Evolutionary conservation across 805 yeast genomes (phyloP), one percentile per base, ranked within the genome.

Genomic region (Candida adriatica): DNA sequence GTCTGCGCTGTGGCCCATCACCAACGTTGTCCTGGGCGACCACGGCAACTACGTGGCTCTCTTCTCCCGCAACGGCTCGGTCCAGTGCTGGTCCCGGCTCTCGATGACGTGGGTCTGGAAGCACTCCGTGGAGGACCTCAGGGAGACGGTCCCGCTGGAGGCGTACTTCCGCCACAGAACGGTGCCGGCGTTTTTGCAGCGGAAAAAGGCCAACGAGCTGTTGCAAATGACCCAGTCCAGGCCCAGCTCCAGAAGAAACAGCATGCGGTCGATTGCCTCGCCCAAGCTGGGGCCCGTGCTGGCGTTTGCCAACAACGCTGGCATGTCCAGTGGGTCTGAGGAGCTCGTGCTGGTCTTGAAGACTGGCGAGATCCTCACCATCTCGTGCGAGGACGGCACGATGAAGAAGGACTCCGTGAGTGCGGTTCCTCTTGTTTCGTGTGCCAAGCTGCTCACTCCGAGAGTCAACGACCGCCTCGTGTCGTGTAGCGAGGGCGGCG

Each of bases 391-490:
- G 17, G 68, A 64, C 41, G 80, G 81, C 3, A 39, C 58, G 0
- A 30, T 66, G 7, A 58, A 46, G n/a, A 56, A 52, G 25, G 51
- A 60, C 6, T 34, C 42, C n/a, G 24, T 67, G 8, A 51, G 62
- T 2, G 32, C 43, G 11, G 38, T 51, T 1, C 50, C 59, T 14
- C 47, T 80, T n/a, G 59, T 63, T 1, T 61, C 74, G 3, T 77
- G 79, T 34, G 69, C 68, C 31, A 70, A 70, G 38, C 51, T 85
- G 8, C 51, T 68, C 3, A 78, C 94, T 0, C 85, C 94, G 5
- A 65, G 92, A 49, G 78, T 83, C 16, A 78, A 74, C 46, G 92
- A 83, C 50, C 62, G 88, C 39, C 57, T 84, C 18, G 74, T 84
- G 1, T 70, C 76, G 35, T 63, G 68, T 28, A 58, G 70, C 4